Evolutionary conservation across 108 stramenopile species (phyloP), one percentile per base, ranked within the genome.

Genomic region (Pseudonitzschia pungens): DNA sequence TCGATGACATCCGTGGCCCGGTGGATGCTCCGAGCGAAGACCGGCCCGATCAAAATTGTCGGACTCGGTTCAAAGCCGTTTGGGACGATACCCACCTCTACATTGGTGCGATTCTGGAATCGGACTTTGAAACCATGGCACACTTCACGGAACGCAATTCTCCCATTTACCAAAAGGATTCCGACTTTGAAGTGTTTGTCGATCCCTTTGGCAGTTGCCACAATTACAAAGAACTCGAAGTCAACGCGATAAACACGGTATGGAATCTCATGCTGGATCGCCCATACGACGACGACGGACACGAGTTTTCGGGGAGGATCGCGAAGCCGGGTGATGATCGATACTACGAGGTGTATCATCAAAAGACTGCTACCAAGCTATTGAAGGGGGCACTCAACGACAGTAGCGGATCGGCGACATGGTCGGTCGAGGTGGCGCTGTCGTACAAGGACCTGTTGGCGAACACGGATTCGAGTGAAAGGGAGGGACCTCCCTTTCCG

Each of bases 151-250:
- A 91, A 68, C 84, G 88, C 4, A 95, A 95, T 76, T 81, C 83
- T 32, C 87, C 91, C 18, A 95, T 95, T 60, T 95, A 81, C 84
- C 93, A 95, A 71, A 73, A 78, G 52, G 83, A 87, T 75, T 84
- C 83, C 20, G 87, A 89, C 72, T 94, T 94, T 81, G 96, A 96
- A 80, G 88, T 96, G 28, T 96, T 96, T 74, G 70, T 96, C 41
- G 93, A 96, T 70, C 81, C 88, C 24, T 66, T 76, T 28, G 89
- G 86, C 10, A 79, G 72, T 26, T 84, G 82, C 78, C 89, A 90
- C 71, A 57, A 86, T 69, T 96, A 96, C 79, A 93, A 94, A 70
- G 95, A 96, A 83, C 82, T 94, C 58, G 95, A 96, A 82, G 74
- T 93, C 15, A 96, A 96, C 79, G 90, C 93, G 14, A 73, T 84